Evolutionary conservation across 140 eudicot species (phyloP).

Genomic region (Bidens hawaiensis): DNA sequence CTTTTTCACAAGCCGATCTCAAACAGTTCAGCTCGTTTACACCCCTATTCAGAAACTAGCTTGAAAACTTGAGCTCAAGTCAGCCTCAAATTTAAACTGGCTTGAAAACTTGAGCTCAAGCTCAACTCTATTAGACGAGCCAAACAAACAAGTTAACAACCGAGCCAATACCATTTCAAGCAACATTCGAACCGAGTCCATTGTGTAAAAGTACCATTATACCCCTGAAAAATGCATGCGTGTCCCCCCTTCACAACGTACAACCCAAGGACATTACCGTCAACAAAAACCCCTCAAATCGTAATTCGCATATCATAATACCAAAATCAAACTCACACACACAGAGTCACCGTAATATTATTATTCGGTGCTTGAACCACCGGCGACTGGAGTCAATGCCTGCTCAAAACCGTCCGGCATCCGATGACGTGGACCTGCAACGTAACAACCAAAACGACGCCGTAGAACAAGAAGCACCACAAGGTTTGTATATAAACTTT

Average conservation of each 20-base stretch:
- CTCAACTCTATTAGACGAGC: too few species aligned
- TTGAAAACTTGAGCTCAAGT: too few species aligned
- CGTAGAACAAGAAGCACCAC: slow-evolving; percentile 26
- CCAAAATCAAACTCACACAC: slow-evolving; percentile 14
- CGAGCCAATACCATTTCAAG: too few species aligned
- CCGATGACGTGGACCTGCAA: slow-evolving; percentile 33
- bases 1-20: too few species aligned
- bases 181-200: background rate
- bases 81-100: too few species aligned
- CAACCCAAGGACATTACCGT: slow-evolving; percentile 16
- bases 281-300: background rate
- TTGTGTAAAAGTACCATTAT: background rate
- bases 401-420: slow-evolving; percentile 35
- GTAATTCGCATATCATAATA: slow-evolving; percentile 1
- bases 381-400: slow-evolving; percentile 44
- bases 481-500: slow-evolving; percentile 9
- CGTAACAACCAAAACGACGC: slow-evolving; percentile 32
- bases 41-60: too few species aligned
- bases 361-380: slow-evolving; percentile 28
- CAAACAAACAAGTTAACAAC: too few species aligned
- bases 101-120: too few species aligned
- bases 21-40: too few species aligned
- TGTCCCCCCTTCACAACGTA: slow-evolving; percentile 13
- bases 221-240: slow-evolving; percentile 20
- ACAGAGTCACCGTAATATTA: slow-evolving; percentile 11